These are phyloP conservation scores for Flaveria trinervia DNA, from an alignment of 129 eudicot species.

Conservation along the genomic window DNA sequence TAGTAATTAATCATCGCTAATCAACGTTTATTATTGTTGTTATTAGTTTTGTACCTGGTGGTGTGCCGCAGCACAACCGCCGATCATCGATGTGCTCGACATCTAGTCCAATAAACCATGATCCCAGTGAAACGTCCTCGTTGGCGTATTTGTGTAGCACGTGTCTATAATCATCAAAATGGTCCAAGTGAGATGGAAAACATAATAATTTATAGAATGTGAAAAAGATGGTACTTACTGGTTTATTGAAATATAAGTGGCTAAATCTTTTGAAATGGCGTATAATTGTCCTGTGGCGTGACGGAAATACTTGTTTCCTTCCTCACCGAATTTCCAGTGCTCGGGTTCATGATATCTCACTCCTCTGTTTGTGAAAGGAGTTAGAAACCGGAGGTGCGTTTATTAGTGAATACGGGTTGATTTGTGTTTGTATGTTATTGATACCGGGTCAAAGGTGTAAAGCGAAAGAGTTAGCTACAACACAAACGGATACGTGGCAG, in stretches of 20 bases:
- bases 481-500: background rate
- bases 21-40: background rate
- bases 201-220: background rate
- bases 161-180: conserved; percentile 46
- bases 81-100: conserved; percentile 84
- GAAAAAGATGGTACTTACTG: conserved; percentile 47
- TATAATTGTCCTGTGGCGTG: conserved; percentile 94
- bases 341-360: conserved; percentile 95
- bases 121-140: conserved; percentile 84
- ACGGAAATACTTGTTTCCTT: conserved; percentile 87
- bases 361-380: conserved; percentile 53
- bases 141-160: conserved; percentile 84
- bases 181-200: background rate
- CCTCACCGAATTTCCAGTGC: conserved; percentile 92
- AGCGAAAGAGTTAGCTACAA: background rate
- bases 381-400: conserved; percentile 17
- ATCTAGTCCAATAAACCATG: conserved; percentile 90
- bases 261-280: conserved; percentile 87
- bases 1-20: background rate
- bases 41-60: conserved; percentile 60
- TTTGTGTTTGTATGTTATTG: background rate
- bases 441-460: background rate
- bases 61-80: conserved; percentile 88
- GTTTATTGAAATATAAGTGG: conserved; percentile 76
- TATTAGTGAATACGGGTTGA: too few species aligned